Evolutionary conservation across 345 rosid genomes (phyloP).

Genomic region (Gossypium ekmanianum): DNA sequence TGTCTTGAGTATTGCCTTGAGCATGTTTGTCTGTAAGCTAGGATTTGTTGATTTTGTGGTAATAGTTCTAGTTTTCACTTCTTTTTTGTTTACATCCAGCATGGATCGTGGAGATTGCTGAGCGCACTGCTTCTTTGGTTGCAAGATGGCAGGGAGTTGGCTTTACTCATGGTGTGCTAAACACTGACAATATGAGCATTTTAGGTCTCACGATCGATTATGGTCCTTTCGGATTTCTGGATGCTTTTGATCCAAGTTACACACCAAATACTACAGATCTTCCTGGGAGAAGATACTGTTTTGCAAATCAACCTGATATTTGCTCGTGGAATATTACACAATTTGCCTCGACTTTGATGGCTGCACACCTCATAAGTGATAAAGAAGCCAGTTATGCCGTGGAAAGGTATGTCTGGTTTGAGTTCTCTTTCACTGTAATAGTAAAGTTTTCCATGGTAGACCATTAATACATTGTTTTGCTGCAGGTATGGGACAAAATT

Average conservation of each 20-base stretch:
- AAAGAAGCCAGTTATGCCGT: conserved; percentile 84
- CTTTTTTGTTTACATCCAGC: conserved; percentile 41
- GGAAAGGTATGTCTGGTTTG: conserved; percentile 63
- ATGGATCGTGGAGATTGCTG: conserved; percentile 90
- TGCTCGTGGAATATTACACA: conserved; percentile 93
- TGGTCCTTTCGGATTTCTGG: conserved; percentile 97
- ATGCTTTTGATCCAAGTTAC: conserved; percentile 94
- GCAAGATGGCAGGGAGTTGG: conserved; percentile 99
- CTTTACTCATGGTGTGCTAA: conserved; percentile 95
- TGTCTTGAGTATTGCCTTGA: conserved; percentile 1
- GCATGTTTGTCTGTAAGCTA: background rate
- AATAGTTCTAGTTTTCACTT: conserved; percentile 20
- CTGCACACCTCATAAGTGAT: conserved; percentile 71
- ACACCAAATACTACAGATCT: conserved; percentile 98
- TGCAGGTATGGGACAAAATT: conserved; percentile 85
- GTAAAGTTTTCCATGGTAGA: background rate
- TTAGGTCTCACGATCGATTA: conserved; percentile 94
- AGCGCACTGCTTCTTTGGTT: conserved; percentile 76
- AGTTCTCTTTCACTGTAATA: background rate
- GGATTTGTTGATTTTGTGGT: background rate
- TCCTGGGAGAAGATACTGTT: conserved; percentile 94
- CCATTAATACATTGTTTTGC: conserved; percentile 14
- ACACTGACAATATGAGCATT: conserved; percentile 98
- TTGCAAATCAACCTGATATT: conserved; percentile 95
- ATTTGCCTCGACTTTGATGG: conserved; percentile 57